Base-by-base conservation (phyloP, 768 basidiomycete genomes). In the Termitomyces sp. region DNA sequence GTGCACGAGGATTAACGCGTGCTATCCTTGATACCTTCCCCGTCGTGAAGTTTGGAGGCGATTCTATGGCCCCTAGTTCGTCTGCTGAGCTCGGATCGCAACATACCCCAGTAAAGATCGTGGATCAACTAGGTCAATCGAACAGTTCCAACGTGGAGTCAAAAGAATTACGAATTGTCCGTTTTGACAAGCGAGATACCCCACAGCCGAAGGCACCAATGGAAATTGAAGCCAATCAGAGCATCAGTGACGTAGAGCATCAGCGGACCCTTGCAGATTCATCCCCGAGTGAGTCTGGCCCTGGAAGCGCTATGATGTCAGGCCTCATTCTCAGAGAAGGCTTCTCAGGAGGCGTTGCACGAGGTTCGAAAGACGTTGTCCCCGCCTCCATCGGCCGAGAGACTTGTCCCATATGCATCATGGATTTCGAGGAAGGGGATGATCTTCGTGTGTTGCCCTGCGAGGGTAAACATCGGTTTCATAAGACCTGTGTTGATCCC, bases 1-100 rank as follows among this genome's bases (percentile, higher is more conserved):
- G 92, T 4, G 89, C 93, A 0, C 77, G 83, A n/a, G 95, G 95
- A 7, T 79, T 98, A 53, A 90, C 92, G 1, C 86, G 92, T 20
- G 96, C 96, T 20, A 95, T 98, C 58, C 77, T 98, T 56, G 95
- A 98, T 65, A 97, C 95, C 3, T 98, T 98, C 75, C 95, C 95
- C 4, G 75, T 97, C 62, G 87, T 96, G 73, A 93, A 94, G 70
- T 98, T 95, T 66, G 84, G 85, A 28, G 66, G 59, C 36, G 64
- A 54, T 49, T 46, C 62, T 7, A 33, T 54, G 20, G 40, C 48
- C 6, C 30, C 56, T 26, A n/a, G 51, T 33, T 23, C 33, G 23
- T 35, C 50, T 16, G 10, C 55, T 13, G 59, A 61, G 28, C 48
- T 55, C 5, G 56, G 32, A 35, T 28, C 48, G 18, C 56, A 55